Percentiles rank a stretch among this genome's conserved stretches.
Evolutionary conservation across 768 basidiomycete species (phyloP).

Genomic region (Naganishia vishniacii): DNA sequence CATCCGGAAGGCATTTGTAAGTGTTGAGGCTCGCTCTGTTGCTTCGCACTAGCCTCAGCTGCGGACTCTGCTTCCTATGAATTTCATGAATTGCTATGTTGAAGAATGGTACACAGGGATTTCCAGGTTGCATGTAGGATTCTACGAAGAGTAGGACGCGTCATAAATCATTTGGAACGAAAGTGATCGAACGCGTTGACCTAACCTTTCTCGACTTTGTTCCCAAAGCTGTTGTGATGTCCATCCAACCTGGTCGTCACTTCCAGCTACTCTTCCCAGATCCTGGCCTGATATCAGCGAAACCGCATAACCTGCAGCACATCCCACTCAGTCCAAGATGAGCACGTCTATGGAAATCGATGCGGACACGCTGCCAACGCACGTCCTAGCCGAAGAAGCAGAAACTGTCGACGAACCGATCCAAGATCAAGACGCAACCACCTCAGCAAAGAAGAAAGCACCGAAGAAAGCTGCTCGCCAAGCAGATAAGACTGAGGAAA

Average conservation of each 20-base stretch:
- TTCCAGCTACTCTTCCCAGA: too few relatives aligned
- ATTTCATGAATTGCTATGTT: too few relatives aligned
- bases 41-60: neutral
- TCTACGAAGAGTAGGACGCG: neutral
- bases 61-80: too few relatives aligned
- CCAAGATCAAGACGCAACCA: neutral
- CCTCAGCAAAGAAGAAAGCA: slow-evolving; percentile 14
- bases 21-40: neutral
- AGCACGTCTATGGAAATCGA: neutral
- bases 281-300: too few relatives aligned
- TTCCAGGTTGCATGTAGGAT: too few relatives aligned
- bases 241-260: too few relatives aligned
- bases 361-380: neutral
- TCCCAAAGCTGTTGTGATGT: too few relatives aligned
- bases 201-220: neutral
- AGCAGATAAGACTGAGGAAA: neutral
- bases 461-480: neutral
- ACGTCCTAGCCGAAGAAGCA: neutral
- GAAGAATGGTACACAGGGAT: too few relatives aligned
- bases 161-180: neutral
- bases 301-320: neutral
- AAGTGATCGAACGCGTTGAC: neutral
- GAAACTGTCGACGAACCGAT: neutral
- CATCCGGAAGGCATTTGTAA: slow-evolving; percentile 15
- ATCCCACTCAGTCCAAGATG: neutral